A percentile compares a stretch with the other conserved stretches of the same genome.
Evolutionary conservation across 2,329 filamentous ascomycete genomes (phyloP).

Genomic region (Fusarium xylarioides): DNA sequence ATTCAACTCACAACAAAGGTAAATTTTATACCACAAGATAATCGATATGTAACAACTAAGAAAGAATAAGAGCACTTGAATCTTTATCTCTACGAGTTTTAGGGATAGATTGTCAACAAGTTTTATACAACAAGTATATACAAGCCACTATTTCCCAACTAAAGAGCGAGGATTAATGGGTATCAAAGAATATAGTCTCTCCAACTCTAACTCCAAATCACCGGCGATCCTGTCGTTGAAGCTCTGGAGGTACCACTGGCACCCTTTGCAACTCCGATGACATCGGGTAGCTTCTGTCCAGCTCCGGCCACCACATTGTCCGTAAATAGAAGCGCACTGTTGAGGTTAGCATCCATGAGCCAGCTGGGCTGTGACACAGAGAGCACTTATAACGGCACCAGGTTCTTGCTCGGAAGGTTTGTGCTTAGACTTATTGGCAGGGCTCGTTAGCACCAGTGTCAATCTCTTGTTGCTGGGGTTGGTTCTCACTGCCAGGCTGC

Average conservation of each 20-base stretch:
- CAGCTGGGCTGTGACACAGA: no score
- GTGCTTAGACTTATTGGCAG: slow-evolving; percentile 12
- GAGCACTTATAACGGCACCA: slow-evolving; percentile 7
- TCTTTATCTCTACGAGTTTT: not conserved
- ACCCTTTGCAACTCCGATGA: slow-evolving; percentile 31
- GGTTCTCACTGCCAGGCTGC: not conserved
- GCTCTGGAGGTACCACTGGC: slow-evolving; percentile 42
- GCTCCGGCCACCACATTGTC: slow-evolving; percentile 38
- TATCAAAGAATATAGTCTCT: slow-evolving; percentile 28
- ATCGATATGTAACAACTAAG: no score
- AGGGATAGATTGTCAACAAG: not conserved
- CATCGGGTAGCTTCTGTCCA: slow-evolving; percentile 41
- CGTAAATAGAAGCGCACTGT: slow-evolving; percentile 34
- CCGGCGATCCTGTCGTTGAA: not conserved
- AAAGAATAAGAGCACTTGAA: no score
- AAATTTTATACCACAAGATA: no score
- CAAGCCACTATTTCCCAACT: not conserved
- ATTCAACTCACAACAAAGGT: no score
- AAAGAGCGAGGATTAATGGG: slow-evolving; percentile 35
- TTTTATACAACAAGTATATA: slow-evolving; percentile 15
- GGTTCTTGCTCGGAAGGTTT: not conserved
- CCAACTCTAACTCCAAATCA: not conserved
- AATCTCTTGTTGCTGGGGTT: slow-evolving; percentile 10
- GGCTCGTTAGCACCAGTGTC: slow-evolving; percentile 4
- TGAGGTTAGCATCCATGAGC: not conserved